phyloP scores from a whole-genome alignment of 148 eudicot genomes.

The Diospyros lotus region DNA sequence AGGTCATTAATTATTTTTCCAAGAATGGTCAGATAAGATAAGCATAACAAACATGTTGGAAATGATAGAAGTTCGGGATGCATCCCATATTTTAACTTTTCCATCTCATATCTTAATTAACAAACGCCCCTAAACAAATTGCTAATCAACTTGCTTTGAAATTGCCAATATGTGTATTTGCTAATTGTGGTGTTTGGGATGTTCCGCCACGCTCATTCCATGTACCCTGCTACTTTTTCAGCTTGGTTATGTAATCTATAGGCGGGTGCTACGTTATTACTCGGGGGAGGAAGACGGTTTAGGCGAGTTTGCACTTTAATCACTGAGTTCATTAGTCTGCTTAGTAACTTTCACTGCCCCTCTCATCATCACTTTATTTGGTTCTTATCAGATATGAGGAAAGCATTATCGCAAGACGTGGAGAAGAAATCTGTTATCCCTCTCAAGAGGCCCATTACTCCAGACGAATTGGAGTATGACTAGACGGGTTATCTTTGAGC shows the following conservation, averaged over 20 bases:
- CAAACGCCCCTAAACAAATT: too few relatives aligned
- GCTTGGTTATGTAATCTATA: slow-evolving; percentile 88
- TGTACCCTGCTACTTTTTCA: slow-evolving; percentile 31
- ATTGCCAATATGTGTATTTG: too few relatives aligned
- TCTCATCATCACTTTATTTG: slow-evolving; percentile 3
- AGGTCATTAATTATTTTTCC: too few relatives aligned
- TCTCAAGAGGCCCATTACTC: slow-evolving; percentile 58
- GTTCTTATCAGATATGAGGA: slow-evolving; percentile 54
- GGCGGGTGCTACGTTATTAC: slow-evolving; percentile 90
- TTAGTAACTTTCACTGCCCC: background rate
- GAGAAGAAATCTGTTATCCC: slow-evolving; percentile 66
- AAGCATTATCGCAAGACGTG: slow-evolving; percentile 58
- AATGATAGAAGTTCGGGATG: too few relatives aligned
- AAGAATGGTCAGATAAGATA: too few relatives aligned
- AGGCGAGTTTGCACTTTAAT: slow-evolving; percentile 38
- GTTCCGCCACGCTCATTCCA: background rate
- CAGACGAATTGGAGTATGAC: slow-evolving; percentile 70
- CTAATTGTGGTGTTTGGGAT: too few relatives aligned
- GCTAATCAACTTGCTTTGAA: too few relatives aligned
- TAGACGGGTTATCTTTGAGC: slow-evolving; percentile 7
- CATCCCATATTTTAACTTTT: too few relatives aligned
- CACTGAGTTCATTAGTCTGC: background rate
- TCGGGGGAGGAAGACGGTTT: slow-evolving; percentile 99
- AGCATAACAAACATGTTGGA: too few relatives aligned
- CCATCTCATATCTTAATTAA: too few relatives aligned